Evolutionary conservation across 768 basidiomycete genomes (phyloP).

Genomic region (Lactifluus echinatus): DNA sequence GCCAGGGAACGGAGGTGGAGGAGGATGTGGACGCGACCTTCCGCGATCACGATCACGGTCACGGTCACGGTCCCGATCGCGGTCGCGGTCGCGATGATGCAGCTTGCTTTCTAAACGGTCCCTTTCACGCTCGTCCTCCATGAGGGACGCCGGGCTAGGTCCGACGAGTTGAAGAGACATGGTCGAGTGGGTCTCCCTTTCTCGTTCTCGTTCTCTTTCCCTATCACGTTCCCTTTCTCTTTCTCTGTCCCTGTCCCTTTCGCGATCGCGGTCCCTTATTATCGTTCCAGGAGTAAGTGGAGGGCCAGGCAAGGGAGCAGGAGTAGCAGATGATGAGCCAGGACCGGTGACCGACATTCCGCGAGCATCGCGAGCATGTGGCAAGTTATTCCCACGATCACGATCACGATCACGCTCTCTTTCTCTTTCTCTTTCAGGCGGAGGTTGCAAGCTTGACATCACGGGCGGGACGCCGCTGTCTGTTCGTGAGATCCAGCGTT

Average conservation of each 20-base stretch:
- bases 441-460: conserved; percentile 28
- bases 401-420: no score
- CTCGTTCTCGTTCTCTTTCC: conserved; percentile 14
- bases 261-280: conserved; percentile 13
- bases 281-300: conserved; percentile 1
- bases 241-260: conserved; percentile 19
- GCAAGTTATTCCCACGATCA: conserved; percentile 17
- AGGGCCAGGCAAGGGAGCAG: conserved; percentile 13
- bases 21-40: conserved; percentile 19
- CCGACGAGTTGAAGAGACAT: conserved; percentile 6
- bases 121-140: conserved; percentile 18
- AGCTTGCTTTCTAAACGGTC: conserved; percentile 16
- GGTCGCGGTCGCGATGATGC: conserved; percentile 10
- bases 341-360: background rate
- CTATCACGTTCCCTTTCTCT: conserved; percentile 22
- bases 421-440: conserved; percentile 13
- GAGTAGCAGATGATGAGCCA: conserved; percentile 7
- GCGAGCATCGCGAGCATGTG: conserved; percentile 3
- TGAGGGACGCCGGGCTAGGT: conserved; percentile 10
- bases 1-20: conserved; percentile 10
- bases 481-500: conserved; percentile 15
- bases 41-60: conserved; percentile 25
- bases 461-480: conserved; percentile 23
- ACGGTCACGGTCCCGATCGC: conserved; percentile 22
- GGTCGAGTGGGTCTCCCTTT: conserved; percentile 2